Evolutionary conservation across 1,139 yeast genomes (phyloP), one percentile per base, ranked within the genome.

Genomic region (Geotrichum aggregatum): DNA sequence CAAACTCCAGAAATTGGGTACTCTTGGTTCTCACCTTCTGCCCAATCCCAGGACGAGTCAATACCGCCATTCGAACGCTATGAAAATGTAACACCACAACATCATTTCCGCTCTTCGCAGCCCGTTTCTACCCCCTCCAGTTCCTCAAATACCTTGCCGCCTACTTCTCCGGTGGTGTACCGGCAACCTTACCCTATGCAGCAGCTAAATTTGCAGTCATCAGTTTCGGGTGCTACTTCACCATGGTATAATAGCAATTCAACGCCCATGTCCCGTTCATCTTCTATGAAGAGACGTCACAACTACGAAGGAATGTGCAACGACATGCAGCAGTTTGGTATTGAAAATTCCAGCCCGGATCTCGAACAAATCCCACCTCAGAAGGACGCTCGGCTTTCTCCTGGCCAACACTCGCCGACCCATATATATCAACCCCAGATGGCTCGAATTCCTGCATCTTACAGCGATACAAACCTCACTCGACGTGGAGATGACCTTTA

Each of bases 381-480:
- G 10, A 28, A 41, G 22, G 44, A 41, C 28, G 24, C 35, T 13
- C n/a, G 24, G 10, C 22, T 26, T 4, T 41, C 44, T 10, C 21
- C 14, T n/a, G 42, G 30, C 34, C 49, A 45, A 34, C 43, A 39
- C n/a, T 45, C 49, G 13, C 43, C 43, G 16, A 38, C 33, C 33
- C 42, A 30, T 34, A 35, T 10, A 13, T 26, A 30, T 6, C 40
- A 28, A 28, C 30, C 42, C 16, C 44, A 14, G 22, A 16, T 13
- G 19, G 3, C 44, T 28, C 35, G 34, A 5, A 41, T 30, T 16
- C n/a, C 44, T 7, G 34, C 44, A 3, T 14, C 22, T 26, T 26
- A 7, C 22, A 18, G 30, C 13, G 38, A 33, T 18, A 13, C 41
- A 6, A 44, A 24, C 33, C 26, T 19, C 13, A 8, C 50, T 18